These are phyloP conservation scores for Saccharomyces hybrid DNA, from an alignment of 1,139 yeast genomes.

Conservation along the genomic window DNA sequence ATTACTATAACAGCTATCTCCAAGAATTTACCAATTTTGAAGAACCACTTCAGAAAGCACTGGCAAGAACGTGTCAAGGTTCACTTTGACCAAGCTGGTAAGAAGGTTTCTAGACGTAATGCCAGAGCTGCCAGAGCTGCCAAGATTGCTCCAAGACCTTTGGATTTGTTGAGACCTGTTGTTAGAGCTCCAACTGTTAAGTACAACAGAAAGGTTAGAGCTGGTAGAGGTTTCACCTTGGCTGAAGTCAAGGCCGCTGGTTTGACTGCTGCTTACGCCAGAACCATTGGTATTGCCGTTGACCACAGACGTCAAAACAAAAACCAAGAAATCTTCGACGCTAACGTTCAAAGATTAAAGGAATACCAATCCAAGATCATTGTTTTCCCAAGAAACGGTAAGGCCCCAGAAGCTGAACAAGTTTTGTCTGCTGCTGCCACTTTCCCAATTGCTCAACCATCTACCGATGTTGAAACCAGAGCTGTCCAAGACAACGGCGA, in stretches of 20 bases:
- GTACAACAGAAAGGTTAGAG: slow-evolving; percentile 99
- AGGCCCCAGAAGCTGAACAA: slow-evolving; percentile 74
- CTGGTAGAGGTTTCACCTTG: slow-evolving; percentile 98
- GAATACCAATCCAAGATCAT: slow-evolving; percentile 95
- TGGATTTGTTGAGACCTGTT: slow-evolving; percentile 92
- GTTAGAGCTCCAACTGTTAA: slow-evolving; percentile 97
- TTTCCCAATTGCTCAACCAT: slow-evolving; percentile 87
- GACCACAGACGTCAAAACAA: slow-evolving; percentile 99
- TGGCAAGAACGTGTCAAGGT: slow-evolving; percentile 99
- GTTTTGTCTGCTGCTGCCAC: slow-evolving; percentile 63
- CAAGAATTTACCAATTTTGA: slow-evolving; percentile 95
- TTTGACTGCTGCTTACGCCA: slow-evolving; percentile 89
- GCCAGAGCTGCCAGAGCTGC: slow-evolving; percentile 95
- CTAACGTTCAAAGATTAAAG: slow-evolving; percentile 92
- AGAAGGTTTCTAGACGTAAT: slow-evolving; percentile 93
- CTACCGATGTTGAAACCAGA: slow-evolving; percentile 71
- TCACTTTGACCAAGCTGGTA: slow-evolving; percentile 64
- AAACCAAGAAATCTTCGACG: slow-evolving; percentile 89
- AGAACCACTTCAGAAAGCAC: slow-evolving; percentile 97
- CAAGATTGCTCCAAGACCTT: slow-evolving; percentile 93
- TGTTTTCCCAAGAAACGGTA: slow-evolving; percentile 85
- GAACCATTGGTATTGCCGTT: slow-evolving; percentile 96
- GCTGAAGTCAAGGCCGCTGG: slow-evolving; percentile 99
- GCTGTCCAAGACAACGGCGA: slow-evolving; percentile 79
- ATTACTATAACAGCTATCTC: slow-evolving; percentile 65